Evolutionary conservation across 495 filamentous ascomycete genomes (phyloP).

Genomic region (Xanthoparmelia taractica): DNA sequence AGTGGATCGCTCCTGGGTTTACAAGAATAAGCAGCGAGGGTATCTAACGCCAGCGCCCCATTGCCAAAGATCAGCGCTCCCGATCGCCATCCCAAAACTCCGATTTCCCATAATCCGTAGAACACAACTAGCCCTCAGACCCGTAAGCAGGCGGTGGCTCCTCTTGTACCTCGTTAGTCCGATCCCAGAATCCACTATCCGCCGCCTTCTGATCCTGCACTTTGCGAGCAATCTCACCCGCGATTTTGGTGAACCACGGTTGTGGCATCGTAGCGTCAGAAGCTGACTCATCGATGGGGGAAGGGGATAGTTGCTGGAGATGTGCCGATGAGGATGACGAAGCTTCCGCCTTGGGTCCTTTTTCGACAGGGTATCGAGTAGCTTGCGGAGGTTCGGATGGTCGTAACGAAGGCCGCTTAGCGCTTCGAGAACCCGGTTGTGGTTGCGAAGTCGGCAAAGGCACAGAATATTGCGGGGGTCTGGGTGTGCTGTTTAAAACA

Average conservation of each 20-base stretch:
- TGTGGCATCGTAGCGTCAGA: conserved; percentile 62
- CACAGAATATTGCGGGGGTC: conserved; percentile 4
- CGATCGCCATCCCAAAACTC: neutral
- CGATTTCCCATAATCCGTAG: neutral
- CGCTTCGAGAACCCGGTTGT: neutral
- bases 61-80: neutral
- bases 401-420: conserved; percentile 4
- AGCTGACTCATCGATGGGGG: conserved; percentile 22
- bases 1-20: neutral
- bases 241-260: conserved; percentile 85
- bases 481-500: conserved; percentile 11
- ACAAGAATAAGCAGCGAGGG: conserved; percentile 2
- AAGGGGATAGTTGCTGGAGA: conserved; percentile 10
- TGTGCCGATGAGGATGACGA: neutral
- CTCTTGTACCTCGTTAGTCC: conserved; percentile 45
- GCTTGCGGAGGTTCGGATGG: conserved; percentile 8
- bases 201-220: conserved; percentile 63
- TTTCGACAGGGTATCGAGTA: conserved; percentile 4
- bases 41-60: neutral
- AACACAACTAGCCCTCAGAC: conserved; percentile 20
- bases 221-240: conserved; percentile 77
- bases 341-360: neutral
- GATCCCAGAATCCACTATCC: conserved; percentile 42
- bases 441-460: neutral
- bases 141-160: conserved; percentile 58